Percentiles rank a stretch among this genome's conserved stretches.
These are phyloP conservation scores for Neobulgaria alba DNA, from an alignment of 2,329 filamentous ascomycete genomes.

Conservation along the genomic window DNA sequence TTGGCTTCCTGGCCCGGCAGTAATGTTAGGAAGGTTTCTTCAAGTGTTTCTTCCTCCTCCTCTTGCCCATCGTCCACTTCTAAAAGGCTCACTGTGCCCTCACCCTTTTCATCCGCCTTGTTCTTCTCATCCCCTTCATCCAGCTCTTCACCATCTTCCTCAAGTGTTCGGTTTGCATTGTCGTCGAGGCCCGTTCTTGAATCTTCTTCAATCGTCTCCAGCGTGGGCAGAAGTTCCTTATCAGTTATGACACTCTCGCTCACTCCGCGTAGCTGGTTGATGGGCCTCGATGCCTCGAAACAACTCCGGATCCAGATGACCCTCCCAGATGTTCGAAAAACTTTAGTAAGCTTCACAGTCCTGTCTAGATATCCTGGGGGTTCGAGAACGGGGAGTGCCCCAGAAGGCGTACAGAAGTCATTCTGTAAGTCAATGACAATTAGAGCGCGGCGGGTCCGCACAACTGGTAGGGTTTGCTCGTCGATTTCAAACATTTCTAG, in stretches of 20 bases:
- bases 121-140: background rate
- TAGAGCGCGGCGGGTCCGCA: conserved; percentile 59
- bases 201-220: conserved; percentile 11
- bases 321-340: conserved; percentile 64
- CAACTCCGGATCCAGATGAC: conserved; percentile 81
- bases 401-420: conserved; percentile 67
- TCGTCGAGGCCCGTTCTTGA: background rate
- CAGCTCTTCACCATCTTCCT: background rate
- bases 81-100: background rate
- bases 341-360: conserved; percentile 55
- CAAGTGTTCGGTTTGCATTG: background rate
- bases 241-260: conserved; percentile 27
- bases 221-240: conserved; percentile 14
- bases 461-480: conserved; percentile 43
- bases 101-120: background rate
- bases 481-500: conserved; percentile 47
- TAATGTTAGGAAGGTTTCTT: conserved; percentile 25
- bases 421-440: conserved; percentile 83
- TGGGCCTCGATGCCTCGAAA: conserved; percentile 54
- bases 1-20: conserved; percentile 22
- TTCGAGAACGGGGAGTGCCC: conserved; percentile 56
- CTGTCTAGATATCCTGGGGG: conserved; percentile 59
- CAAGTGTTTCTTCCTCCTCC: conserved; percentile 10
- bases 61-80: too few relatives aligned
- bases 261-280: conserved; percentile 36